Evolutionary conservation across 2,329 filamentous ascomycete genomes (phyloP).

Genomic region (Neofusicoccum sp.): DNA sequence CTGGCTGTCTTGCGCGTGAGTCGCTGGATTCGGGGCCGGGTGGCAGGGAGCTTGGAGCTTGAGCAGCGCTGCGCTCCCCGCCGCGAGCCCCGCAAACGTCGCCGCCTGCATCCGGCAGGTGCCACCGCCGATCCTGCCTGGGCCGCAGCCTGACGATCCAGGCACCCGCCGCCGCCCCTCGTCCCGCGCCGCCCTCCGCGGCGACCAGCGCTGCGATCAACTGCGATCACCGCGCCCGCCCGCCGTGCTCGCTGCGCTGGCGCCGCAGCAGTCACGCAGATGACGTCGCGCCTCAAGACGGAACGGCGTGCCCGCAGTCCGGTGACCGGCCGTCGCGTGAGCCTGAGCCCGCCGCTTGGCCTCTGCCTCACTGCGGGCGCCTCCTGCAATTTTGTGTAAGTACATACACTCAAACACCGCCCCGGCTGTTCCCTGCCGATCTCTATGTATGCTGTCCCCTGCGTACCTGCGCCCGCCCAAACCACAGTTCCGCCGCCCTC

Average conservation of each 20-base stretch:
- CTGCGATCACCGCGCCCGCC: background rate
- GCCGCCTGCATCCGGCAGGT: background rate
- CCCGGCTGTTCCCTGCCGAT: background rate
- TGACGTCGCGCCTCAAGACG: background rate
- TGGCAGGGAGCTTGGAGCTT: conserved; percentile 5
- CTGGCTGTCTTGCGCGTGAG: conserved; percentile 9
- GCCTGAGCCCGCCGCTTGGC: background rate
- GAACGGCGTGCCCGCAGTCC: background rate
- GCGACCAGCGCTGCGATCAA: background rate
- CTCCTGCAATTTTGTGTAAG: conserved; percentile 6
- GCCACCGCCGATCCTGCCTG: background rate
- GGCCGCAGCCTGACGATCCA: conserved; percentile 7
- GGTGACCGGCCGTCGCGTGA: conserved; percentile 1
- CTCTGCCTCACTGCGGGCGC: background rate
- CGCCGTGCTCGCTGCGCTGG: background rate
- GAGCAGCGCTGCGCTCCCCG: background rate
- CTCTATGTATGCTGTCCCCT: background rate
- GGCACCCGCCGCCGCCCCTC: background rate
- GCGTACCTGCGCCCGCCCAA: background rate
- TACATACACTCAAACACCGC: background rate
- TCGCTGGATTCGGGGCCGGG: background rate
- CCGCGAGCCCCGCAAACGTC: conserved; percentile 9
- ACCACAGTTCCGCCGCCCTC: background rate
- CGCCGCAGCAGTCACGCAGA: background rate
- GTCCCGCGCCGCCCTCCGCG: background rate